These are phyloP conservation scores for Tephrocybe sp. DNA, from an alignment of 768 basidiomycete species.

Conservation along the genomic window DNA sequence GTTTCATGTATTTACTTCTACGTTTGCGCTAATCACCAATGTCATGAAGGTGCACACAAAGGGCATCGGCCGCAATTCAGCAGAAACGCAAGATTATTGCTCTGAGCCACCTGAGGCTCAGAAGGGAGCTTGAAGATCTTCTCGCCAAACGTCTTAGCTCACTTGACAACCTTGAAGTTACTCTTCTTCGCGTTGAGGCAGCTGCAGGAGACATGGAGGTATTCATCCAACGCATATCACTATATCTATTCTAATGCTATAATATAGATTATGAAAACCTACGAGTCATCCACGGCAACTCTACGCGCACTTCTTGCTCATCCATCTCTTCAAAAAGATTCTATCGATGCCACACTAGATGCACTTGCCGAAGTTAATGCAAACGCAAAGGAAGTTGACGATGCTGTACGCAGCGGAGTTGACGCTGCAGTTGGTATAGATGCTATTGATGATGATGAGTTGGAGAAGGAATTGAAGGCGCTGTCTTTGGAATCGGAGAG, in stretches of 20 bases:
- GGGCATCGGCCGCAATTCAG: conserved; percentile 64
- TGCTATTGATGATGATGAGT: conserved; percentile 62
- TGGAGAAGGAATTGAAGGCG: conserved; percentile 66
- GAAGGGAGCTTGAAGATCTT: conserved; percentile 79
- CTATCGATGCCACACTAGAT: conserved; percentile 85
- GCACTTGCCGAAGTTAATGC: conserved; percentile 81
- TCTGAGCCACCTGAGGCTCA: conserved; percentile 73
- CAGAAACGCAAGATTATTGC: conserved; percentile 76
- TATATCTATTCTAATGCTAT: conserved; percentile 1
- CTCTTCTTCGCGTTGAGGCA: conserved; percentile 79
- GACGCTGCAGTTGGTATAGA: conserved; percentile 56
- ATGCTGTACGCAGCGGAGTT: conserved; percentile 68
- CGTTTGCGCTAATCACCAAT: conserved; percentile 1
- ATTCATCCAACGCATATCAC: no score
- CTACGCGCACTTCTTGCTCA: conserved; percentile 75
- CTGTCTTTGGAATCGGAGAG: conserved; percentile 42
- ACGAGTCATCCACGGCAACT: conserved; percentile 80
- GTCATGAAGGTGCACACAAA: conserved; percentile 58
- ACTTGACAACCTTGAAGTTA: conserved; percentile 71
- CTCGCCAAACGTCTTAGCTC: conserved; percentile 74
- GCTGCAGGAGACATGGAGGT: conserved; percentile 92
- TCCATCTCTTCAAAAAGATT: conserved; percentile 75
- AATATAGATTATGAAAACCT: conserved; percentile 76
- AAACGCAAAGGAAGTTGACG: conserved; percentile 81
- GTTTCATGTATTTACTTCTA: conserved; percentile 4